Evolutionary conservation across 805 yeast genomes (phyloP), one percentile per base, ranked within the genome.

Genomic region (Candida michaelii): DNA sequence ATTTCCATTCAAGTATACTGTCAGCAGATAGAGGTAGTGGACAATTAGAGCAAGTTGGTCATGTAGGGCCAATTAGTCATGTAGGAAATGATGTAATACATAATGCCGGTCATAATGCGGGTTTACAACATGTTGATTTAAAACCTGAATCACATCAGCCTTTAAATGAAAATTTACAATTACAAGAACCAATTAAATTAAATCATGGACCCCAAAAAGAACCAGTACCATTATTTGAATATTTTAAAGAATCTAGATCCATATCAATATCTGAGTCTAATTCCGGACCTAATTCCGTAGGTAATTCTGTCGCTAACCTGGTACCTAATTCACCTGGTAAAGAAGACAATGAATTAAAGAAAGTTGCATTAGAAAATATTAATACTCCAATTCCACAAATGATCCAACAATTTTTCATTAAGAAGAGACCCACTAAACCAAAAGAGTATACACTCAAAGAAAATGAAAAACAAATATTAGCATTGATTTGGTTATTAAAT

Each of bases 401-500:
- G 30, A 34, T 36, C 18, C 25, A 38, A 29, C 25, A 18, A 14
- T 30, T 29, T 19, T 17, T 38, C 19, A 11, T 4, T 19, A 17
- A 21, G 9, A 27, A 15, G 17, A 29, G 34, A 29, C 19, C 36
- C 45, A 3, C 43, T 46, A 36, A 36, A 25, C 13, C 44, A 27
- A 18, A 42, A 41, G 33, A 36, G 43, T 24, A 21, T 21, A 56
- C 50, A 23, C 47, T 50, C 3, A 70, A 69, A 36, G 88, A 83
- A 51, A 69, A 79, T 43, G 84, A 80, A 54, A 74, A 82, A 40
- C 97, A 88, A 59, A 69, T 86, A 1, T 86, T 87, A 60, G 96
- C 90, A 10, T 76, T 88, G 77, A 77, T 85, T 2, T 87, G 95
- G 86, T 68, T 89, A 32, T 70, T 83, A 64, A 79, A 80, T 52